These are phyloP conservation scores for Oryza glumipatula DNA, from an alignment of 176 grass and related monocot species.

Conservation along the genomic window DNA sequence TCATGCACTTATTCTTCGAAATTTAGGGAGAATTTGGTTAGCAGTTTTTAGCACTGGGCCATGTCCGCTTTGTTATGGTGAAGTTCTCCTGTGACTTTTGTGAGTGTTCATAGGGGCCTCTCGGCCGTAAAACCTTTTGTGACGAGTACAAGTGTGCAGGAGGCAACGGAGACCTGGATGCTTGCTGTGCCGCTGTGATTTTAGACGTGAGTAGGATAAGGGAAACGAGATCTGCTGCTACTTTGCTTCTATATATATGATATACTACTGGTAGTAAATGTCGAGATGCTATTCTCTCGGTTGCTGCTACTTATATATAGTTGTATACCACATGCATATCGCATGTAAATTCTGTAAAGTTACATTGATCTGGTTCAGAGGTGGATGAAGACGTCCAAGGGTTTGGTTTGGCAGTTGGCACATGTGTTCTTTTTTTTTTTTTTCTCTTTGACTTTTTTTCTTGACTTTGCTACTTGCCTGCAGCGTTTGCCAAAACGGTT, in stretches of 20 bases:
- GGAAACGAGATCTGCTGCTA: constrained; percentile 21
- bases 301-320: constrained; percentile 19
- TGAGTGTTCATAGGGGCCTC: constrained; percentile 4
- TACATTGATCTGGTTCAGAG: not conserved
- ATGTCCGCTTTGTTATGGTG: constrained; percentile 39
- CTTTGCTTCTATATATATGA: constrained; percentile 23
- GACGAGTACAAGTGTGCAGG: constrained; percentile 30
- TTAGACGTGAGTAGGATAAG: constrained; percentile 33
- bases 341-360: not conserved
- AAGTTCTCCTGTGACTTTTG: constrained; percentile 31
- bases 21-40: constrained; percentile 26
- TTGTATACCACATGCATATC: not conserved
- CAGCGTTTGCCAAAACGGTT: too few species aligned
- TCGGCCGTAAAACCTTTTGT: constrained; percentile 14
- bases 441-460: not conserved
- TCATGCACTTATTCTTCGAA: constrained; percentile 51
- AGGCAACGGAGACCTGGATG: constrained; percentile 18
- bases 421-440: not conserved
- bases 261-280: not conserved
- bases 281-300: not conserved
- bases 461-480: not conserved
- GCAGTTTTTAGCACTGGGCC: constrained; percentile 4
- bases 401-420: constrained; percentile 14
- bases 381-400: not conserved
- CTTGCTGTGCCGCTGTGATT: constrained; percentile 34